phyloP scores from a whole-genome alignment of 352 stramenopile genomes.

The Globisporangium radiosum region DNA sequence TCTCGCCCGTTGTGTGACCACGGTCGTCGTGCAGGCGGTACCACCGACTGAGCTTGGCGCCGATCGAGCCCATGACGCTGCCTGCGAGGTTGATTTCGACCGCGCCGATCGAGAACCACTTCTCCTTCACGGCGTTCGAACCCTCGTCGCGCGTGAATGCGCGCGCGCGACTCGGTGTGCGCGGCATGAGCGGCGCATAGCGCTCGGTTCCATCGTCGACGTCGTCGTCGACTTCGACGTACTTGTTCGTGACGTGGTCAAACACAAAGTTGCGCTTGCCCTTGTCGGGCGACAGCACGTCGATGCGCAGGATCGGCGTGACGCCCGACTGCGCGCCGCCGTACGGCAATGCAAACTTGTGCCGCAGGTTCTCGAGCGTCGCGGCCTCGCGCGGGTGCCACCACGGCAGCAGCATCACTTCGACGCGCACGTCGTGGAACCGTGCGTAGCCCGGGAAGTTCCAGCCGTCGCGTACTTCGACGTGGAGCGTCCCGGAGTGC shows the following conservation, averaged over 20 bases:
- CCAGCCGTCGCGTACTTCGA: conserved; percentile 84
- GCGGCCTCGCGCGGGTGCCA: conserved; percentile 75
- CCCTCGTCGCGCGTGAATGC: conserved; percentile 45
- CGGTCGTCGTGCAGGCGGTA: conserved; percentile 75
- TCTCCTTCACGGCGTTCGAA: conserved; percentile 39
- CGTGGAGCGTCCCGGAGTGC: conserved; percentile 64
- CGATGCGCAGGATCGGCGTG: conserved; percentile 76
- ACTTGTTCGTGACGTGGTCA: conserved; percentile 79
- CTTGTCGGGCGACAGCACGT: conserved; percentile 61
- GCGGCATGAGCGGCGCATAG: conserved; percentile 6
- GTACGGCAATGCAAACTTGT: conserved; percentile 80
- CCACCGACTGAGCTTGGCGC: conserved; percentile 75
- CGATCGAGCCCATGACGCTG: conserved; percentile 74
- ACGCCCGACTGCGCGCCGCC: conserved; percentile 81
- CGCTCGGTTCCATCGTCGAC: conserved; percentile 32
- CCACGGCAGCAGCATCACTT: conserved; percentile 82
- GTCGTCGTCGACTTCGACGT: conserved; percentile 77
- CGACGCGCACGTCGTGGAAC: conserved; percentile 81
- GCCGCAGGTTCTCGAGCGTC: conserved; percentile 61
- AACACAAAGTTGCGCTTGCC: conserved; percentile 82
- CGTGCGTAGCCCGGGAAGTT: conserved; percentile 73
- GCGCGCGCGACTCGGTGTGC: conserved; percentile 11
- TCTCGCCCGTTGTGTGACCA: conserved; percentile 75
- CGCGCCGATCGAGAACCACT: conserved; percentile 71
- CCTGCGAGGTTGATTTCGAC: conserved; percentile 82